phyloP scores from a whole-genome alignment of 202 grass and related monocot genomes.

The Elaeis oleifera region DNA sequence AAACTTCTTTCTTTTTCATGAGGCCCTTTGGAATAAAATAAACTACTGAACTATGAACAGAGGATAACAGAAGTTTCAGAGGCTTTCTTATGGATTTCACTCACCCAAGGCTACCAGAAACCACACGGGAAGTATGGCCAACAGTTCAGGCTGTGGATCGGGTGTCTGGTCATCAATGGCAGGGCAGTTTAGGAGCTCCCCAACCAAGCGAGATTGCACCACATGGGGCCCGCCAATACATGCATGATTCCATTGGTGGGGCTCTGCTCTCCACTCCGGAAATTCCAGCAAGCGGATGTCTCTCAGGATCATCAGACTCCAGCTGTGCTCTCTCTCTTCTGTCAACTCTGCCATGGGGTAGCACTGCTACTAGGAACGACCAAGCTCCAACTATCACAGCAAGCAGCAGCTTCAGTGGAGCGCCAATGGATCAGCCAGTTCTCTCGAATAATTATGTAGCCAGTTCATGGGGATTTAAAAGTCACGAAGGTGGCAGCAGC shows the following conservation, averaged over 20 bases:
- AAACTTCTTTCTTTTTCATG: too few relatives aligned
- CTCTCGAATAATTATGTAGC: too few relatives aligned
- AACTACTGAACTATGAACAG: neutral
- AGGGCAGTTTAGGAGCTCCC: constrained; percentile 8
- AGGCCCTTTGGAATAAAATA: too few relatives aligned
- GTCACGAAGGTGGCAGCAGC: constrained; percentile 7
- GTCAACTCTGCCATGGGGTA: constrained; percentile 24
- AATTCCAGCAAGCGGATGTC: constrained; percentile 13
- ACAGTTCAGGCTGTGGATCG: too few relatives aligned
- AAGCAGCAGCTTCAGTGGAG: too few relatives aligned
- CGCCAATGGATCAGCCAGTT: too few relatives aligned
- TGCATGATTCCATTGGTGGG: neutral
- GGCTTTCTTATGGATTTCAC: constrained; percentile 37
- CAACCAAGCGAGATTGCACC: constrained; percentile 5
- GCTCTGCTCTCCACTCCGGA: neutral
- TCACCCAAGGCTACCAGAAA: constrained; percentile 10
- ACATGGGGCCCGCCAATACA: neutral
- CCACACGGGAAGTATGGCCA: too few relatives aligned
- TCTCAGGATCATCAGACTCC: neutral
- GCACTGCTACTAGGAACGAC: constrained; percentile 8
- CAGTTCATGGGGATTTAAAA: constrained; percentile 3
- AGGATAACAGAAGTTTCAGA: constrained; percentile 16
- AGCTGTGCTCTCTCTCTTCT: constrained; percentile 31
- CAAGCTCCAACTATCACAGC: too few relatives aligned
- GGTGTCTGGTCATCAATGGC: too few relatives aligned